Evolutionary conservation across 2,329 filamentous ascomycete genomes (phyloP).

Genomic region (Aspergillus sergii): DNA sequence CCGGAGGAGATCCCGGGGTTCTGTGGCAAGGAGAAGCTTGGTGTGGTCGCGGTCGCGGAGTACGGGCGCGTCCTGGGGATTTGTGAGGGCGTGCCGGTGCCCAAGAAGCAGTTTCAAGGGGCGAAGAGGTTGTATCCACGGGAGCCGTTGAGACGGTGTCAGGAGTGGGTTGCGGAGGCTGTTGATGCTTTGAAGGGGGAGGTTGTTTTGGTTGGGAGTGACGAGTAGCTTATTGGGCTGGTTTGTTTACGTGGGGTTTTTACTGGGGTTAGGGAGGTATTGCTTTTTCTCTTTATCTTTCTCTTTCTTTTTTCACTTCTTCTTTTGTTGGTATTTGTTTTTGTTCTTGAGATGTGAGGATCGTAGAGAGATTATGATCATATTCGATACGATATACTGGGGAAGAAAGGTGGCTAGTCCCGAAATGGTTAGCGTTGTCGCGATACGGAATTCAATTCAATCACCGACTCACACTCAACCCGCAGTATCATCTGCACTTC

Average conservation of each 20-base stretch:
- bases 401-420: not conserved
- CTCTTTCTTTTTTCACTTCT: accelerated
- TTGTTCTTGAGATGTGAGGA: not conserved
- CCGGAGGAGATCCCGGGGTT: slow-evolving; percentile 17
- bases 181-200: slow-evolving; percentile 15
- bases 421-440: not conserved
- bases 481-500: not conserved
- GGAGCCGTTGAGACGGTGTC: slow-evolving; percentile 28
- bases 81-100: slow-evolving; percentile 25
- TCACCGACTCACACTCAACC: not conserved
- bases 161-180: slow-evolving; percentile 35
- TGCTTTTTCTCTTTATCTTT: no score
- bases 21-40: slow-evolving; percentile 2
- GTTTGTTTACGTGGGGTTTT: not conserved
- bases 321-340: not conserved
- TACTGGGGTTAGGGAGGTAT: no score
- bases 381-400: not conserved
- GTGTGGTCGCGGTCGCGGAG: slow-evolving; percentile 9
- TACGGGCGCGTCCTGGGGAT: slow-evolving; percentile 22
- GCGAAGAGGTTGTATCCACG: slow-evolving; percentile 27
- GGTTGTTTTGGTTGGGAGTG: not conserved
- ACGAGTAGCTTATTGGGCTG: not conserved
- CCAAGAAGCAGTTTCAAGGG: slow-evolving; percentile 36
- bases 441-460: not conserved
- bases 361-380: not conserved